Conservation (phyloP, 805 yeast genomes). For the Lipomyces yamanashiensis region DNA sequence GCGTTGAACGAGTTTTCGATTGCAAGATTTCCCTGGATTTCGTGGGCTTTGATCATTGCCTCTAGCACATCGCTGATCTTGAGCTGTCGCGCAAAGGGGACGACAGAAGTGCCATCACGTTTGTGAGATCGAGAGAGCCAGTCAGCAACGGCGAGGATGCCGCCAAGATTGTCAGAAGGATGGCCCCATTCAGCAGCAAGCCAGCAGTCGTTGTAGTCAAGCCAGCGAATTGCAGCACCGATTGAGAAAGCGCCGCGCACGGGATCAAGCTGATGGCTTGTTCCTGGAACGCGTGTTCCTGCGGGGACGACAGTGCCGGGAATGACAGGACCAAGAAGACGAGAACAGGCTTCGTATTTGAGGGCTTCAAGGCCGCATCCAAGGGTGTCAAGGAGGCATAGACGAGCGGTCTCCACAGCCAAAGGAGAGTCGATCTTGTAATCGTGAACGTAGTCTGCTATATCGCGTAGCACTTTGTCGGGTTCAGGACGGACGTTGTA, state of each 20-base stretch:
- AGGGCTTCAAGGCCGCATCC: slow-evolving; percentile 67
- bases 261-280: slow-evolving; percentile 57
- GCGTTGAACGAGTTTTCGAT: slow-evolving; percentile 63
- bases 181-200: slow-evolving; percentile 75
- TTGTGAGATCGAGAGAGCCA: slow-evolving; percentile 55
- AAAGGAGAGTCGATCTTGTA: slow-evolving; percentile 52
- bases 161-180: slow-evolving; percentile 65
- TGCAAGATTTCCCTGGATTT: slow-evolving; percentile 64
- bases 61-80: slow-evolving; percentile 57
- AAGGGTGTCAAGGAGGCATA: slow-evolving; percentile 60
- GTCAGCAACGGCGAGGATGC: slow-evolving; percentile 63
- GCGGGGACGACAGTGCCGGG: slow-evolving; percentile 61
- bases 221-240: slow-evolving; percentile 63
- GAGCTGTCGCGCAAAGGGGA: slow-evolving; percentile 49
- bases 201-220: slow-evolving; percentile 69
- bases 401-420: slow-evolving; percentile 59
- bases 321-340: slow-evolving; percentile 59
- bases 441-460: slow-evolving; percentile 57
- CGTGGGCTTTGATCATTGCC: slow-evolving; percentile 67
- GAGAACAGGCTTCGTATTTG: slow-evolving; percentile 55
- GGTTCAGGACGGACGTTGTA: slow-evolving; percentile 59
- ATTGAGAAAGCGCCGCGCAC: slow-evolving; percentile 62
- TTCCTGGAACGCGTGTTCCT: slow-evolving; percentile 62
- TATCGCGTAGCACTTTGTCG: slow-evolving; percentile 55
- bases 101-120: slow-evolving; percentile 46